These are phyloP conservation scores for Casaregolazyma suthepensis DNA, from an alignment of 1,139 yeast genomes.

Conservation along the genomic window DNA sequence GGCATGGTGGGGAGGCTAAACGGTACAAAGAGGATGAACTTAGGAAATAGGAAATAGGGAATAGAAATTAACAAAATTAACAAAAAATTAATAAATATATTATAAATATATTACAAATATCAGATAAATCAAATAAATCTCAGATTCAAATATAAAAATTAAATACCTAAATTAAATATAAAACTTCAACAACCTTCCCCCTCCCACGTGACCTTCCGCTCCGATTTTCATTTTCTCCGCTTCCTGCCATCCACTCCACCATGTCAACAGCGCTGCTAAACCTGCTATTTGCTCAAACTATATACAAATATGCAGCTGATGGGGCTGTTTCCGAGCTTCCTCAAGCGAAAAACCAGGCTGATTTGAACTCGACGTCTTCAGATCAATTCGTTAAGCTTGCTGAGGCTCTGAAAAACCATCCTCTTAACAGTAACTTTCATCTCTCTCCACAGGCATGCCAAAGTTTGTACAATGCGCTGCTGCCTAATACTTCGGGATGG, in stretches of 20 bases:
- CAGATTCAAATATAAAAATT: too few species aligned
- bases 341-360: not conserved
- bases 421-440: conserved; percentile 25
- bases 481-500: conserved; percentile 22
- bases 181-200: too few species aligned
- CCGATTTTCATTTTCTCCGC: conserved; percentile 20
- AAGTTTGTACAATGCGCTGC: conserved; percentile 23
- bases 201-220: not conserved
- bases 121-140: not conserved
- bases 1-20: conserved; percentile 4
- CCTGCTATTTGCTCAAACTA: conserved; percentile 30
- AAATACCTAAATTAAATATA: too few species aligned
- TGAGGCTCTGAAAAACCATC: conserved; percentile 24
- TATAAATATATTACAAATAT: too few species aligned
- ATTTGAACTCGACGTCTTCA: conserved; percentile 3
- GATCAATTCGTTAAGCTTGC: conserved; percentile 22
- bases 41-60: not conserved
- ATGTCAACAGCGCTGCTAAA: conserved; percentile 30
- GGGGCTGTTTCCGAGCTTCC: conserved; percentile 3
- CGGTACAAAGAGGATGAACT: not conserved
- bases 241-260: not conserved
- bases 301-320: conserved; percentile 28
- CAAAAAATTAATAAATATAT: too few species aligned
- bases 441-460: conserved; percentile 27
- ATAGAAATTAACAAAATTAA: not conserved